These are phyloP conservation scores for Linum trigynum DNA, from an alignment of 345 rosid species.

Conservation along the genomic window DNA sequence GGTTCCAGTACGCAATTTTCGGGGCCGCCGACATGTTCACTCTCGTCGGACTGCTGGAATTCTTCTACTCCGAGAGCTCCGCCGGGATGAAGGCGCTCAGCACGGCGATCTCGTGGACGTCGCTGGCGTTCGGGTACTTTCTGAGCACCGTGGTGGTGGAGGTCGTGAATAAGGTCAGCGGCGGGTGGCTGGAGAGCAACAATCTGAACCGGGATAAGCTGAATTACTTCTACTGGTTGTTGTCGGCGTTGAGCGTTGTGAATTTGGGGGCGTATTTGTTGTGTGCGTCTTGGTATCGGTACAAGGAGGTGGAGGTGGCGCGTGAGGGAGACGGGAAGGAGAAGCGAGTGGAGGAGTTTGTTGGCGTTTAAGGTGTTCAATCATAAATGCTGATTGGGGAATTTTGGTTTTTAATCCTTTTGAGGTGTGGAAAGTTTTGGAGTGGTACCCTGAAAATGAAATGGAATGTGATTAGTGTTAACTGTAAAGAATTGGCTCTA, in stretches of 20 bases:
- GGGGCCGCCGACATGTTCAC: slow-evolving; percentile 33
- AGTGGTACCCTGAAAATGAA: too few species aligned
- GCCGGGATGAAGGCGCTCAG: slow-evolving; percentile 23
- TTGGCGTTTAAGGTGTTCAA: not conserved
- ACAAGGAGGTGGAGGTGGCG: not conserved
- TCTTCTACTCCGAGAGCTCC: slow-evolving; percentile 31
- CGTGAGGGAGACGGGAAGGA: not conserved
- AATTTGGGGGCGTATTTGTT: slow-evolving; percentile 15
- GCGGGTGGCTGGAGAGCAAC: slow-evolving; percentile 21
- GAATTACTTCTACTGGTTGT: slow-evolving; percentile 23
- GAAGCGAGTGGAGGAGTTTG: not conserved
- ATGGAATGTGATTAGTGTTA: too few species aligned
- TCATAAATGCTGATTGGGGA: not conserved
- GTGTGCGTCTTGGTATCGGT: slow-evolving; percentile 28
- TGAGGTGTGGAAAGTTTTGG: too few species aligned
- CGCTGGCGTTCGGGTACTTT: slow-evolving; percentile 21
- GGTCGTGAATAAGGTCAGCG: slow-evolving; percentile 13
- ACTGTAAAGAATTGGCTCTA: too few species aligned
- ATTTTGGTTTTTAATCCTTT: too few species aligned
- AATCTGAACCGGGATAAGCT: slow-evolving; percentile 13
- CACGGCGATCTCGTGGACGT: slow-evolving; percentile 20
- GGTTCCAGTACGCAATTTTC: slow-evolving; percentile 22
- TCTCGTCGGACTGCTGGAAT: slow-evolving; percentile 23
- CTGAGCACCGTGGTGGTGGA: slow-evolving; percentile 20
- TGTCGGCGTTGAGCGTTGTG: slow-evolving; percentile 18